Evolutionary conservation across 2,329 filamentous ascomycete genomes (phyloP).

Genomic region (Nemania sp.): DNA sequence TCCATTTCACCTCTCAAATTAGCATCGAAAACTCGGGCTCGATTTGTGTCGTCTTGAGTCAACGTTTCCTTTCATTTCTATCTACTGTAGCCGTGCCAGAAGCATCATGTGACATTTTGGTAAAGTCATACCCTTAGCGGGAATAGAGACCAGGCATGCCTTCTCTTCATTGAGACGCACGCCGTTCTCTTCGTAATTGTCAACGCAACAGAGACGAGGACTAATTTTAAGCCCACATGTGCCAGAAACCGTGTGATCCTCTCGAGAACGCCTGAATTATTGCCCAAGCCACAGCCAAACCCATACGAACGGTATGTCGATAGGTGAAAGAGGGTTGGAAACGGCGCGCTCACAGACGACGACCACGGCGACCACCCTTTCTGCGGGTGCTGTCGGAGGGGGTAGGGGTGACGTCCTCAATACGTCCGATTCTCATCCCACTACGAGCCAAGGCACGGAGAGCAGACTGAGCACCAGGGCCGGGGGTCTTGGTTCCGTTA

Average conservation of each 20-base stretch:
- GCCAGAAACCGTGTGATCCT: constrained; percentile 32
- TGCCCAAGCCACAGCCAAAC: constrained; percentile 40
- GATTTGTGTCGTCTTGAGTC: constrained; percentile 29
- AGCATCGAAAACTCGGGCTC: no score
- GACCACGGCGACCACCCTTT: constrained; percentile 99
- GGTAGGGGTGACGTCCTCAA: constrained; percentile 99
- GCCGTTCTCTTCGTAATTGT: constrained; percentile 76
- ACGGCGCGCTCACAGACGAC: constrained; percentile 82
- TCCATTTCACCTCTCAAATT: no score
- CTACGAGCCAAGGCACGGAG: constrained; percentile 98
- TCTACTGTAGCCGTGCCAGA: constrained; percentile 40
- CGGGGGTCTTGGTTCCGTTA: constrained; percentile 99
- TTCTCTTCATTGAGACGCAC: constrained; percentile 45
- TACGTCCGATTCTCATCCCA: constrained; percentile 99
- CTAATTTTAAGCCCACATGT: constrained; percentile 51
- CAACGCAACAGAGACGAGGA: constrained; percentile 58
- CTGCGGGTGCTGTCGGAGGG: constrained; percentile 99
- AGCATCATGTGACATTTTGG: constrained; percentile 41
- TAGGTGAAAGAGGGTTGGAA: constrained; percentile 27
- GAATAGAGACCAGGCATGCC: constrained; percentile 41
- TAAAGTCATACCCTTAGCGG: constrained; percentile 32
- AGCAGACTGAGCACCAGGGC: constrained; percentile 97
- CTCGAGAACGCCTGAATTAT: constrained; percentile 36
- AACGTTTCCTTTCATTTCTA: constrained; percentile 37
- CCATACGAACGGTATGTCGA: constrained; percentile 35